Evolutionary conservation across 2,329 filamentous ascomycete species (phyloP).

Genomic region (Talaromyces marneffei): DNA sequence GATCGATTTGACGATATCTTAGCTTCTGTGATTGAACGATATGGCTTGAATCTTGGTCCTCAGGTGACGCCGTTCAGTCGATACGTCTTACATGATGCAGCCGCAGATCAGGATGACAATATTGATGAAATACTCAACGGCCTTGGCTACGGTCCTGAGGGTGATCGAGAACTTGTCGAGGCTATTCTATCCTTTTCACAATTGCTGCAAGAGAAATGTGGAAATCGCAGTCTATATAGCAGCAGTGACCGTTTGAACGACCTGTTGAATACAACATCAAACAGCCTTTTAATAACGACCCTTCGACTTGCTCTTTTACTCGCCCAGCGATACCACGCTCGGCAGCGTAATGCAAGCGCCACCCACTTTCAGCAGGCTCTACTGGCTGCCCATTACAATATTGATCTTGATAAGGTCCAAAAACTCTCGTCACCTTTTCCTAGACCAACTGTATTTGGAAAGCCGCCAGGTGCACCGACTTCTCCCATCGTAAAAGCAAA

Average conservation of each 20-base stretch:
- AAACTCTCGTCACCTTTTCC: conserved; percentile 77
- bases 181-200: conserved; percentile 77
- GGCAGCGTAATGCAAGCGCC: conserved; percentile 63
- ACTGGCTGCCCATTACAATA: conserved; percentile 74
- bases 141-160: conserved; percentile 64
- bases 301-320: conserved; percentile 78
- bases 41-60: conserved; percentile 72
- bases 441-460: conserved; percentile 57
- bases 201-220: conserved; percentile 86
- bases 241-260: conserved; percentile 88
- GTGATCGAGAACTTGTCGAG: conserved; percentile 74
- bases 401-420: conserved; percentile 70
- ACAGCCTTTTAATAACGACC: conserved; percentile 69
- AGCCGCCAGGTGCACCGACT: conserved; percentile 44
- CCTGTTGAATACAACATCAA: conserved; percentile 78
- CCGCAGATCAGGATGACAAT: conserved; percentile 50
- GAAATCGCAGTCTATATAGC: conserved; percentile 91
- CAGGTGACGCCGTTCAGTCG: conserved; percentile 68
- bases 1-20: conserved; percentile 90
- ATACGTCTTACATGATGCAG: conserved; percentile 29
- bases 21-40: conserved; percentile 72
- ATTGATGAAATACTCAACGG: conserved; percentile 38
- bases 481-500: conserved; percentile 65
- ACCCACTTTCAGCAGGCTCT: conserved; percentile 65
- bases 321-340: conserved; percentile 86